Evolutionary conservation across 2,329 filamentous ascomycete genomes (phyloP).

Genomic region (Orbilia ellipsospora): DNA sequence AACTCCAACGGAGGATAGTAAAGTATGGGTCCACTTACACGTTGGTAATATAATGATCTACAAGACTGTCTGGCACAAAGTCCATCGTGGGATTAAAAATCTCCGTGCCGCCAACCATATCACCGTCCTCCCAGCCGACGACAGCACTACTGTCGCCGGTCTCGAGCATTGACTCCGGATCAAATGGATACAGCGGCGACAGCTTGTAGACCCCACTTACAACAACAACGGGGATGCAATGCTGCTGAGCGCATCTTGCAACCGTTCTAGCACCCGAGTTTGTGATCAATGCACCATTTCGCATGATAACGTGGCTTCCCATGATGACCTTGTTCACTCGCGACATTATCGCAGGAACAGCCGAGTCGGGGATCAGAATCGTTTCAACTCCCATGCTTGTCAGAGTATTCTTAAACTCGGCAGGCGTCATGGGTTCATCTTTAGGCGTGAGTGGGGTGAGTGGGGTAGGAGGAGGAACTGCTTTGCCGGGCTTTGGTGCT

Average conservation of each 20-base stretch:
- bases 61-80: constrained; percentile 47
- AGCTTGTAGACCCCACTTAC: constrained; percentile 93
- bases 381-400: constrained; percentile 81
- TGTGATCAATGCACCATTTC: constrained; percentile 86
- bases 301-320: constrained; percentile 84
- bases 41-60: constrained; percentile 53
- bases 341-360: constrained; percentile 93
- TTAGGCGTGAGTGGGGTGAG: constrained; percentile 53
- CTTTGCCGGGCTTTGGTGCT: not conserved
- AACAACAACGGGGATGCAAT: constrained; percentile 85
- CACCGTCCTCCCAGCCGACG: constrained; percentile 48
- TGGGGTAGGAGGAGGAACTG: not conserved
- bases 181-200: constrained; percentile 86
- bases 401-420: constrained; percentile 79
- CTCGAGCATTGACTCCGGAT: constrained; percentile 83
- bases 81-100: constrained; percentile 50
- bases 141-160: constrained; percentile 69
- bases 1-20: not conserved
- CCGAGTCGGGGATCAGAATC: constrained; percentile 83
- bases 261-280: constrained; percentile 85
- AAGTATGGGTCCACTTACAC: constrained; percentile 36
- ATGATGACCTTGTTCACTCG: constrained; percentile 95
- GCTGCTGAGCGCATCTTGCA: constrained; percentile 83
- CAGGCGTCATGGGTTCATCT: constrained; percentile 63
- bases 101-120: constrained; percentile 47